Evolutionary conservation across 371 early-diverging fungal genomes (phyloP).

Genomic region (Mucor velutinosus): DNA sequence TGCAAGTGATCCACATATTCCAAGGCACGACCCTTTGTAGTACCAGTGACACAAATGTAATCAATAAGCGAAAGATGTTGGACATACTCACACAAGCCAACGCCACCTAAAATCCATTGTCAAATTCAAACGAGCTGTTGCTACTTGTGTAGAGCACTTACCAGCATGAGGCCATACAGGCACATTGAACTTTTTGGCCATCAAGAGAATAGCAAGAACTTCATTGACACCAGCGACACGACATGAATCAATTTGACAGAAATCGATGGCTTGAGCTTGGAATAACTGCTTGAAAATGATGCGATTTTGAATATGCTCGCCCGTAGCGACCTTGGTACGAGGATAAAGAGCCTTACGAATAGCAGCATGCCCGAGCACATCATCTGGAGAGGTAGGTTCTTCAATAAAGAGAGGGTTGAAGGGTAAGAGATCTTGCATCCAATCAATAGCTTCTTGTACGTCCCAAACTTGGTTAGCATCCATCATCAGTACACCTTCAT

Average conservation of each 20-base stretch:
- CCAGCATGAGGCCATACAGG: conserved; percentile 58
- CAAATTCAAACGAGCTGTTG: neutral
- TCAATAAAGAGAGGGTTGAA: conserved; percentile 59
- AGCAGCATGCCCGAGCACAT: conserved; percentile 55
- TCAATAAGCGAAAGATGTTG: conserved; percentile 56
- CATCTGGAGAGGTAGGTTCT: conserved; percentile 58
- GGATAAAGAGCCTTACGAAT: conserved; percentile 54
- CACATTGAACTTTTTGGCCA: conserved; percentile 54
- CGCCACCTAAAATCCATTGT: conserved; percentile 22
- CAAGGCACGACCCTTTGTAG: conserved; percentile 45
- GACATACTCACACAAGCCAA: conserved; percentile 53
- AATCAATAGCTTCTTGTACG: conserved; percentile 54
- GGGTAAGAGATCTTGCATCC: conserved; percentile 54
- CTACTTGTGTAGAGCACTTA: neutral
- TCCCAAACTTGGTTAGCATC: conserved; percentile 65
- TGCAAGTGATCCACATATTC: conserved; percentile 57
- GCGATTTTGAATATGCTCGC: conserved; percentile 57
- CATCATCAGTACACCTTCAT: conserved; percentile 55
- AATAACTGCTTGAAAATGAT: conserved; percentile 57
- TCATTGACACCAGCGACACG: conserved; percentile 57
- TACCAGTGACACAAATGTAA: conserved; percentile 51
- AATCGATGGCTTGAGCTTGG: conserved; percentile 55
- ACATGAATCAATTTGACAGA: conserved; percentile 55
- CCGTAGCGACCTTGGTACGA: conserved; percentile 52
- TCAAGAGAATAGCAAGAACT: conserved; percentile 51